Evolutionary conservation across 1,284 basidiomycete species (phyloP), one percentile per base, ranked within the genome.

Genomic region (Microstroma glucosiphilum): DNA sequence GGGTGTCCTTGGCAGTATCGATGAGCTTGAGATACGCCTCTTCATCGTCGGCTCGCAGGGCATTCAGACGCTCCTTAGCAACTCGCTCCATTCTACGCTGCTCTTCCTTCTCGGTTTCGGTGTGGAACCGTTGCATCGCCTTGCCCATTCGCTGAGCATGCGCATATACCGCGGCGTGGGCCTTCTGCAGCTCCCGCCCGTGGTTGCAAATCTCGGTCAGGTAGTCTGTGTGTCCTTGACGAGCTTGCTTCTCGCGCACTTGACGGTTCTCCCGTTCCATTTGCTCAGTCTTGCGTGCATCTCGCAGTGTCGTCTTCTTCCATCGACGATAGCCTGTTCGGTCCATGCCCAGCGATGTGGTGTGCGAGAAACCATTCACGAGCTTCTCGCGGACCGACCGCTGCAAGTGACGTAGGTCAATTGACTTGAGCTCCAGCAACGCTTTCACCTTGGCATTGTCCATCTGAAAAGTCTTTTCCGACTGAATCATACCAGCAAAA

Each of bases 1-100:
- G 90, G 15, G 94, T 97, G 76, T 98, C 96, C 81, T 98, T 99
- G 67, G 94, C 96, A 43, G 94, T 96, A 81, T 98, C 96, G 75
- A 99, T 93, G 73, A 99, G 89, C 80, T 93, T 94, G 85, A 98
- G 89, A 80, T 99, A 99, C 19, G 92, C 94, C 80, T 97, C 96
- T 83, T 99, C 96, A 83, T 99, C 94, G 79, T 98, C 93, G 49
- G 90, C 90, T 82, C 94, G 93, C 69, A 98, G 86, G 21, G 96
- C 96, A 82, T 92, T 93, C 71, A 98, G 84, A 91, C 94, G 92
- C 80, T 98, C 96, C 83, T 97, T 98, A 57, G 91, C 89, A 58
- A 98, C 87, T 65, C 92, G 85, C 81, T 98, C 96, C 70, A 98
- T 90, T 42, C 94, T 86, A 61, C 81, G 80, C 67, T 81, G 80